Conservation (phyloP, 108 stramenopile species). For the Cyclotella distinguenda region DNA sequence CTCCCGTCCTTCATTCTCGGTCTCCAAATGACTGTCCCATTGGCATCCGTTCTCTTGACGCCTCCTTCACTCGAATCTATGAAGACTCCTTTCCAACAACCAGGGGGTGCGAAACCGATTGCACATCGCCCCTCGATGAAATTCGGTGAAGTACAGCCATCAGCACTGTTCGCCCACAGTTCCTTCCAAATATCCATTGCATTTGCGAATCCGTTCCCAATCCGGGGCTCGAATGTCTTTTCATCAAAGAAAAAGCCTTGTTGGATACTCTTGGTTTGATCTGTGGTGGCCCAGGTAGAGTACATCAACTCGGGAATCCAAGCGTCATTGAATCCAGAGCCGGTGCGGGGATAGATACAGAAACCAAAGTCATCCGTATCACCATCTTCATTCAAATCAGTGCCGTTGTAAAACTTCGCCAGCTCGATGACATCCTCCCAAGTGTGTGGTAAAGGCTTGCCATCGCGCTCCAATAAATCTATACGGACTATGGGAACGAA, state of each 20-base stretch:
- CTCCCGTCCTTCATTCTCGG: constrained; percentile 36
- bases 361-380: constrained; percentile 32
- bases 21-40: constrained; percentile 23
- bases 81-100: constrained; percentile 40
- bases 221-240: constrained; percentile 23
- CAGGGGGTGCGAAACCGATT: constrained; percentile 38
- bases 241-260: constrained; percentile 43
- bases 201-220: constrained; percentile 36
- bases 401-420: constrained; percentile 36
- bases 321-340: constrained; percentile 26
- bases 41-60: constrained; percentile 27
- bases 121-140: constrained; percentile 41
- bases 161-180: constrained; percentile 25
- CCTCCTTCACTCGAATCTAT: constrained; percentile 37
- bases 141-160: constrained; percentile 29
- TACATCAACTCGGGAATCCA: constrained; percentile 43
- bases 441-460: constrained; percentile 35
- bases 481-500: constrained; percentile 41
- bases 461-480: constrained; percentile 36
- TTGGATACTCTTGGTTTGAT: constrained; percentile 33
- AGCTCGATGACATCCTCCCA: constrained; percentile 47
- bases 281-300: constrained; percentile 34
- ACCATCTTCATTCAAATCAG: constrained; percentile 49
- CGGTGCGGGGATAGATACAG: constrained; percentile 40
- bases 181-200: constrained; percentile 52